Evolutionary conservation across 208 protist species (phyloP), one percentile per base, ranked within the genome.

Genomic region (Herpetomonas tarakana): DNA sequence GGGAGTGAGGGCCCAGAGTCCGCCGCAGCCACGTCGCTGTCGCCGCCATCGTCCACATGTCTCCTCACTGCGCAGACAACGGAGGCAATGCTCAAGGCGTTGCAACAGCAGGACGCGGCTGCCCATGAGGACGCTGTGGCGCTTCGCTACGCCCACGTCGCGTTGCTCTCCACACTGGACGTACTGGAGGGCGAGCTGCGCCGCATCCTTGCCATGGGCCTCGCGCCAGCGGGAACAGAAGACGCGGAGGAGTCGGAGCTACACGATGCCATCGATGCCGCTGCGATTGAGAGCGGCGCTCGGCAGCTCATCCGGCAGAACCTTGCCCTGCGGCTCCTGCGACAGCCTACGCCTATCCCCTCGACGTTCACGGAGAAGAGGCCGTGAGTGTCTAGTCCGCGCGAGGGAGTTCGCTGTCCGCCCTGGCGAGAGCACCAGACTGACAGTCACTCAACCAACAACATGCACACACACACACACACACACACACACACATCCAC

Each of bases 151-250:
- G 88, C 82, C 21, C 82, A 69, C 9, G 65, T 94, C 28, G 80
- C 83, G n/a, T 76, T 94, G 30, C 72, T 81, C 28, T 74, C 60
- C 49, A 75, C 76, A 12, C 68, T 86, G 31, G 82, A 92, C 59
- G 56, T 71, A 6, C 52, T 94, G 3, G 85, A 91, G 62, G 76
- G 75, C 63, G 82, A 94, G 63, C 71, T 92, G 46, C 84, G 88
- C 7, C 80, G 78, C 18, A 39, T 92, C 1, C 58, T 94, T 3
- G 73, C 68, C 18, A 76, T 91, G 24, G 76, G 73, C 19, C 68
- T 77, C 18, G 55, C 22, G 26, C 24, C 39, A 58, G 2, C 3
- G 27, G 27, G 2, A 21, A n/a, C n/a, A 12, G 53, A 80, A 58
- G 4, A 58, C 54, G 24, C 9, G 16, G 47, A 22, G 26, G 19